Conservation (phyloP, 129 eudicot species). For the Helianthus annuus region HanXRQr2.0-SUNRISE NC_035440.2:165571347-165571846, state of each 20-base stretch:
- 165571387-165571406: background rate
- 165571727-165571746: background rate
- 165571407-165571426: background rate
- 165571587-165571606: background rate
- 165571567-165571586: background rate
- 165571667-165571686: background rate
- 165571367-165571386: slow-evolving; percentile 1
- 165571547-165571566: background rate
- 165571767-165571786: background rate
- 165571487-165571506: background rate
- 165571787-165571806: background rate
- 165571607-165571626: background rate
- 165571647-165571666: background rate
- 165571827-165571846: background rate
- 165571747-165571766: background rate
- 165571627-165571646: background rate
- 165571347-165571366: background rate
- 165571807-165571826: background rate
- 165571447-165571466: background rate
- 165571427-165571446: background rate
- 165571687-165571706: background rate
- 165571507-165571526: background rate
- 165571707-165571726: background rate
- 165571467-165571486: background rate
- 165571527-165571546: background rate